A percentile compares a stretch with the other conserved stretches of the same genome.
These are phyloP conservation scores for Solanum bukasovii DNA, from an alignment of 257 asterid genomes.

Conservation along the genomic window DNA sequence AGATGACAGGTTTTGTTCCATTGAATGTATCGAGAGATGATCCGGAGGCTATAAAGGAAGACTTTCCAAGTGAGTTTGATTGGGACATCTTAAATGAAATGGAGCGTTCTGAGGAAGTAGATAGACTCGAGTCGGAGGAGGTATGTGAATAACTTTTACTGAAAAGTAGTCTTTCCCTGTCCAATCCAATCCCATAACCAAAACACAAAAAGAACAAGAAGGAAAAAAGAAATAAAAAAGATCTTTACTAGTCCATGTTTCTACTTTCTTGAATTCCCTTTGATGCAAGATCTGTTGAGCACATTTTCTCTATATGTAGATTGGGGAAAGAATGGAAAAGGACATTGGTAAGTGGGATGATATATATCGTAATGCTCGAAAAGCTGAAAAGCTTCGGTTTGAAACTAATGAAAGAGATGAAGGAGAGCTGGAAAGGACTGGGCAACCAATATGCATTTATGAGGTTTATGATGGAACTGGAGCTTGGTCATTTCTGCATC, in stretches of 20 bases:
- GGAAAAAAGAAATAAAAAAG: background rate
- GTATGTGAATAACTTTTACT: constrained; percentile 27
- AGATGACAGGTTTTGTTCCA: constrained; percentile 23
- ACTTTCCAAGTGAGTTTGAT: constrained; percentile 52
- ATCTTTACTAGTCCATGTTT: background rate
- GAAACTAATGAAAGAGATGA: constrained; percentile 93
- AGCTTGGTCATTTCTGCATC: constrained; percentile 95
- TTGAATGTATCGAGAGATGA: constrained; percentile 29
- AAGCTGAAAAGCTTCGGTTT: constrained; percentile 83
- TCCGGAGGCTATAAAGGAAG: constrained; percentile 30
- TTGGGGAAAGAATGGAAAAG: constrained; percentile 92
- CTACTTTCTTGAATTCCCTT: background rate
- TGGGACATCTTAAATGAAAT: constrained; percentile 76
- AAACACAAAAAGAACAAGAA: background rate
- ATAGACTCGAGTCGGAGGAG: constrained; percentile 78
- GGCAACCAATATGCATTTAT: constrained; percentile 86
- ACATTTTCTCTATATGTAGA: constrained; percentile 34
- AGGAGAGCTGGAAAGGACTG: constrained; percentile 98
- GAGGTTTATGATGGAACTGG: constrained; percentile 93
- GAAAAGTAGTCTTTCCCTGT: background rate
- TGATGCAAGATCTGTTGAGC: constrained; percentile 9
- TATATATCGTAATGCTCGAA: constrained; percentile 83
- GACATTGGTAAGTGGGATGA: constrained; percentile 85
- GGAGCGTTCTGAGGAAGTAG: constrained; percentile 83
- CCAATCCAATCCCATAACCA: background rate